Evolutionary conservation across 345 rosid species (phyloP).

Genomic region (Corymbia maculata): DNA sequence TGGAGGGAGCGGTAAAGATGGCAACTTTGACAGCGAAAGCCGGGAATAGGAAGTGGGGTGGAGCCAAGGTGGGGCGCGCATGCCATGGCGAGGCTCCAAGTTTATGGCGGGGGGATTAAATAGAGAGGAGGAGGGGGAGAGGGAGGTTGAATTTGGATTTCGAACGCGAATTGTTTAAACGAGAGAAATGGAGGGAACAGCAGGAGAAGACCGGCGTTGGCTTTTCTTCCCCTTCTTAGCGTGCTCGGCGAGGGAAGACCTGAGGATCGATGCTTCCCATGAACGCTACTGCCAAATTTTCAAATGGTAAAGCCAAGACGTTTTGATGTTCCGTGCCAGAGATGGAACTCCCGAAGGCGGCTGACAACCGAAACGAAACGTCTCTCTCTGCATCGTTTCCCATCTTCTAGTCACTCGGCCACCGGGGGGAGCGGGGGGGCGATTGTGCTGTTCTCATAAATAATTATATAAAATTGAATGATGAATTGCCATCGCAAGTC

Average conservation of each 20-base stretch:
- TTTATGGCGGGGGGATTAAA: not conserved
- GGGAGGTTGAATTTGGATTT: not conserved
- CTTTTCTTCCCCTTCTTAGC: not conserved
- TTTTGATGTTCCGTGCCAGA: not conserved
- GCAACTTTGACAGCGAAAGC: not conserved
- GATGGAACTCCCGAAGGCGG: not conserved
- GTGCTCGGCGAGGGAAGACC: not conserved
- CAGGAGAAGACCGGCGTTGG: not conserved
- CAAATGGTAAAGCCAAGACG: not conserved
- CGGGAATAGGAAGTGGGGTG: not conserved
- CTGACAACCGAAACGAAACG: not conserved
- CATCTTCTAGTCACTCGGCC: fast-evolving
- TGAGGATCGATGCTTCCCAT: not conserved
- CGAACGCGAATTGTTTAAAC: not conserved
- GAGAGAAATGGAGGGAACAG: constrained; percentile 4
- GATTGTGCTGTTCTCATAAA: fast-evolving
- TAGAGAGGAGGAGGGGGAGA: not conserved
- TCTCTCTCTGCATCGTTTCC: not conserved
- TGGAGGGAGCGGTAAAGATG: not conserved
- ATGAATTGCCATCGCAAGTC: fast-evolving
- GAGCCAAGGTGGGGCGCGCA: not conserved
- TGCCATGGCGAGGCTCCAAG: not conserved
- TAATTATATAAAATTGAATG: fast-evolving
- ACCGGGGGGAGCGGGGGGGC: not conserved
- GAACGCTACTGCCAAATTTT: not conserved